Percentiles rank a stretch among this genome's conserved stretches.
These are phyloP conservation scores for Paraurostyla sp. DNA, from an alignment of 73 alveolate genomes.

Conservation along the genomic window DNA sequence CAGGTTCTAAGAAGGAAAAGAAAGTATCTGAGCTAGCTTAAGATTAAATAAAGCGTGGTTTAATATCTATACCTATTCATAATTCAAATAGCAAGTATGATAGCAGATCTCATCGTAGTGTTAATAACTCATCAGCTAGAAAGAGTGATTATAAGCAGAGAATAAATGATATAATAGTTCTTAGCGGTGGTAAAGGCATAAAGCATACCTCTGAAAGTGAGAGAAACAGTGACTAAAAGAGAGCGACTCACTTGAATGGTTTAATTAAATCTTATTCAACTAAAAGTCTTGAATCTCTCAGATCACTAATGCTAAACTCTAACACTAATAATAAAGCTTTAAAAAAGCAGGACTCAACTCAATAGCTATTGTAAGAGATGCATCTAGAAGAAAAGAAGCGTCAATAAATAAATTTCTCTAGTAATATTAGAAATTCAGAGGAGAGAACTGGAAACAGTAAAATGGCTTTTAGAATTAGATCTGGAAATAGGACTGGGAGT, in stretches of 20 bases:
- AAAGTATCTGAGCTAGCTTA: conserved; percentile 20
- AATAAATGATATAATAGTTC: conserved; percentile 15
- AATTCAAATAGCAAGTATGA: conserved; percentile 16
- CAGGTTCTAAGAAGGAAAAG: conserved; percentile 46
- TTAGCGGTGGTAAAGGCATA: neutral
- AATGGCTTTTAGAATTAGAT: conserved; percentile 52
- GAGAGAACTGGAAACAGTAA: neutral
- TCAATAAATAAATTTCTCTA: neutral
- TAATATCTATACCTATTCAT: neutral
- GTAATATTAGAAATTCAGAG: neutral
- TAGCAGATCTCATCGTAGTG: neutral
- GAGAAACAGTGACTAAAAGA: conserved; percentile 27
- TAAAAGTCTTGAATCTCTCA: conserved; percentile 16
- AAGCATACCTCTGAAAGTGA: neutral
- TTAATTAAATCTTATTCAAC: conserved; percentile 24
- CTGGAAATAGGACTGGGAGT: conserved; percentile 8
- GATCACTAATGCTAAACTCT: neutral
- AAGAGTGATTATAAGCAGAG: neutral
- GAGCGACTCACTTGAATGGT: too few relatives aligned
- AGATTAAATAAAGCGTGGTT: conserved; percentile 5
- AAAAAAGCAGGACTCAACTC: conserved; percentile 2
- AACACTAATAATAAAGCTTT: neutral
- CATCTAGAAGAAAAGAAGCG: conserved; percentile 7
- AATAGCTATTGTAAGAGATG: neutral
- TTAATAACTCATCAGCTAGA: neutral